Base-by-base conservation (phyloP, 169 alveolate genomes). In the Babesia bovis region DNA sequence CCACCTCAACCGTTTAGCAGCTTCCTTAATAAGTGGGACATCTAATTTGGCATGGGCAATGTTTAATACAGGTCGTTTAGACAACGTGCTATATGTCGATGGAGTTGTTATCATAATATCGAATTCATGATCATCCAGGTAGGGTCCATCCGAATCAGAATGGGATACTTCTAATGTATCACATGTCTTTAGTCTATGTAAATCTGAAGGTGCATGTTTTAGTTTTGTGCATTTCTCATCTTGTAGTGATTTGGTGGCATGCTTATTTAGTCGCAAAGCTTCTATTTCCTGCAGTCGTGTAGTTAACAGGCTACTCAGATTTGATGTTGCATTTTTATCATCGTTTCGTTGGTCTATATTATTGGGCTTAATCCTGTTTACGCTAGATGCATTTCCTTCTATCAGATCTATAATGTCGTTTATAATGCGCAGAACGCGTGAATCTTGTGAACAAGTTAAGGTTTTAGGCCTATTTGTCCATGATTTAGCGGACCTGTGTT, bases 1-100 rank as follows among this genome's bases (percentile, higher is more conserved):
- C 87, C 87, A 78, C 21, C 76, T 30, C 45, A 78, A 69, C 21
- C 71, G 5, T 56, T 68, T 68, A 42, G 66, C 57, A 60, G 81
- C 72, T 36, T 42, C 60, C 13, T 41, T 49, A 26, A 78, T 21
- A 21, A 78, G 51, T 32, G 77, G 44, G 21, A 49, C 23, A 59
- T 78, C 87, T 25, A 44, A 35, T 28, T 50, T 67, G 17, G 83
- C 72, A 41, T 58, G 41, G 7, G 87, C 32, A 33, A 78, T 21
- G 30, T 78, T 78, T 17, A 78, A 32, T 2, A 68, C 47, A 2
- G 87, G 87, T 21, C 71, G 68, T 21, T 63, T 63, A 36, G 42
- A 63, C 9, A 47, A 63, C 25, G 73, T 56, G 21, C 10, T 7
- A n/a, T n/a, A n/a, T 12, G 19, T 36, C n/a, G 26, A 35, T 28